phyloP scores from a whole-genome alignment of 1,139 yeast genomes.

The Candida albicans region DNA sequence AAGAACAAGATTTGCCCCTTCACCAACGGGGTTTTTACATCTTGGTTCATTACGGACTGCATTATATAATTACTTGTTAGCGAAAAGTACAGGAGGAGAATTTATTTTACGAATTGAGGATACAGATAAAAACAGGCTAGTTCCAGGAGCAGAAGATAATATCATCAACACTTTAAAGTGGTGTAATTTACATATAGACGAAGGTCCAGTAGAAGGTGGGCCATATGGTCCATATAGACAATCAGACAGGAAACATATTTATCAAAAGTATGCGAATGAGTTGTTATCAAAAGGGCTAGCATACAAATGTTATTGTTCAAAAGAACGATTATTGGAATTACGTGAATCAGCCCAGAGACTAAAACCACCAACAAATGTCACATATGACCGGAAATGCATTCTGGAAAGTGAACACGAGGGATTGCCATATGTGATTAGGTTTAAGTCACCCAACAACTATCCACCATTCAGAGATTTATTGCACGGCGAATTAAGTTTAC shows the following conservation, averaged over 20 bases:
- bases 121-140: conserved; percentile 80
- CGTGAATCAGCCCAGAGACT: conserved; percentile 71
- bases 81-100: conserved; percentile 76
- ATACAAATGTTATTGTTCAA: conserved; percentile 82
- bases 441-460: conserved; percentile 68
- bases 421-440: conserved; percentile 49
- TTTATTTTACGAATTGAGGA: conserved; percentile 86
- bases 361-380: conserved; percentile 87
- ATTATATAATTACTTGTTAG: conserved; percentile 79
- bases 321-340: conserved; percentile 67
- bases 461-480: conserved; percentile 68
- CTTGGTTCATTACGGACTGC: conserved; percentile 94
- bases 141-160: conserved; percentile 78
- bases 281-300: conserved; percentile 70
- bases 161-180: conserved; percentile 74
- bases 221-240: conserved; percentile 78
- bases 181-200: conserved; percentile 78
- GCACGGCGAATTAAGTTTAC: conserved; percentile 75
- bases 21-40: conserved; percentile 94
- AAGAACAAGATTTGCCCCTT: conserved; percentile 93
- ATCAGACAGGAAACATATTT: conserved; percentile 71
- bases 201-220: conserved; percentile 76
- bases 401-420: conserved; percentile 28
- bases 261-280: conserved; percentile 53
- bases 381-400: conserved; percentile 83